A percentile compares a stretch with the other conserved stretches of the same genome.
These are phyloP conservation scores for Closterium sp. DNA, from an alignment of 139 green algal genomes.

Conservation along the genomic window DNA sequence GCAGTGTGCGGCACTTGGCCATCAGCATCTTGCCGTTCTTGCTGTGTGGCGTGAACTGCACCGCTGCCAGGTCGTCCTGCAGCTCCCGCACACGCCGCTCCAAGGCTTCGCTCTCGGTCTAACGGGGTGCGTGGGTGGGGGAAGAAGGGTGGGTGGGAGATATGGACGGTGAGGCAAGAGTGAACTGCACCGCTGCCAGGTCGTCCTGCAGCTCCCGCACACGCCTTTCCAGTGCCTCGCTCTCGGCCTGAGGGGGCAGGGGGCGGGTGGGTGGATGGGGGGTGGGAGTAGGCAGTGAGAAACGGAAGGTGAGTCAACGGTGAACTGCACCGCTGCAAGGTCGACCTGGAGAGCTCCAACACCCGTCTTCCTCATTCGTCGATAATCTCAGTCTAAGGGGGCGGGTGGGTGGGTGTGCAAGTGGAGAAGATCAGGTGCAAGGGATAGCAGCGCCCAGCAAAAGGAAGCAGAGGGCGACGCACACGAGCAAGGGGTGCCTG, in stretches of 20 bases:
- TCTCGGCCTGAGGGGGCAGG: no score
- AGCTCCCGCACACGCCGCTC: conserved; percentile 60
- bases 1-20: conserved; percentile 73
- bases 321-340: conserved; percentile 68
- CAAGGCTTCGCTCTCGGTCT: conserved; percentile 60
- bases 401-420: no score
- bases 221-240: conserved; percentile 26
- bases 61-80: conserved; percentile 69
- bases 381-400: no score
- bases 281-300: background rate
- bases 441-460: no score
- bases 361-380: conserved; percentile 44
- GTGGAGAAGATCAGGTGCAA: no score
- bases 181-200: conserved; percentile 65
- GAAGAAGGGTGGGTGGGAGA: no score
- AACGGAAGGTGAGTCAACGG: background rate
- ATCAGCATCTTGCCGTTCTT: conserved; percentile 76
- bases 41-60: conserved; percentile 70
- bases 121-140: no score
- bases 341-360: conserved; percentile 65
- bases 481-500: no score
- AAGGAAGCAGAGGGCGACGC: no score
- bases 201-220: conserved; percentile 61
- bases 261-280: conserved; percentile 66
- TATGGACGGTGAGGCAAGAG: background rate